Evolutionary conservation across 106 monocot species (phyloP).

Genomic region (Ottelia alismoides): DNA sequence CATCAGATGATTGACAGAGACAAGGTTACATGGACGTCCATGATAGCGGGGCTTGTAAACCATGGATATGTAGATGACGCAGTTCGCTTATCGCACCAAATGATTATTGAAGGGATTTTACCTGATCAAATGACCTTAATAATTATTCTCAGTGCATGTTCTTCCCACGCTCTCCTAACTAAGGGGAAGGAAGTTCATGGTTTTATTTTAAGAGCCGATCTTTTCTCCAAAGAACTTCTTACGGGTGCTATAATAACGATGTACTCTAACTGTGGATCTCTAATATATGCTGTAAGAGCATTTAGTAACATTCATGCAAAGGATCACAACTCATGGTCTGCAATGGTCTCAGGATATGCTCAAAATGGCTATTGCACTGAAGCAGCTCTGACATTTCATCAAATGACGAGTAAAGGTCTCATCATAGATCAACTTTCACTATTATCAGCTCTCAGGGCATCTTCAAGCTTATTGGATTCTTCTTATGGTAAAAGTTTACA

Average conservation of each 20-base stretch:
- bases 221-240: constrained; percentile 9
- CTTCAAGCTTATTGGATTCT: constrained; percentile 23
- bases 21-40: constrained; percentile 59
- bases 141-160: constrained; percentile 22
- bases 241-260: constrained; percentile 37
- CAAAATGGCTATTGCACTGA: constrained; percentile 28
- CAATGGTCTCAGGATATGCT: constrained; percentile 43
- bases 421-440: constrained; percentile 19
- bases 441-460: constrained; percentile 33
- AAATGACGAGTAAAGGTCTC: constrained; percentile 22
- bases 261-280: constrained; percentile 42
- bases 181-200: constrained; percentile 66
- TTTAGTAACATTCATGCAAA: constrained; percentile 27
- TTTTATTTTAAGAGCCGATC: constrained; percentile 30
- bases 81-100: constrained; percentile 36
- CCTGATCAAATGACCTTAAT: constrained; percentile 32
- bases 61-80: constrained; percentile 33
- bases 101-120: constrained; percentile 25
- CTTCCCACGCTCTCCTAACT: constrained; percentile 6
- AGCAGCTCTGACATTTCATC: constrained; percentile 26
- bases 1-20: constrained; percentile 44
- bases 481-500: constrained; percentile 40
- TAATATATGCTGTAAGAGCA: constrained; percentile 23
- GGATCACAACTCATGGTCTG: constrained; percentile 42
- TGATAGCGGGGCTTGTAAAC: constrained; percentile 48